A percentile compares a stretch with the other conserved stretches of the same genome.
phyloP scores from a whole-genome alignment of 2,329 filamentous ascomycete genomes.

The Emergomyces orientalis region DNA sequence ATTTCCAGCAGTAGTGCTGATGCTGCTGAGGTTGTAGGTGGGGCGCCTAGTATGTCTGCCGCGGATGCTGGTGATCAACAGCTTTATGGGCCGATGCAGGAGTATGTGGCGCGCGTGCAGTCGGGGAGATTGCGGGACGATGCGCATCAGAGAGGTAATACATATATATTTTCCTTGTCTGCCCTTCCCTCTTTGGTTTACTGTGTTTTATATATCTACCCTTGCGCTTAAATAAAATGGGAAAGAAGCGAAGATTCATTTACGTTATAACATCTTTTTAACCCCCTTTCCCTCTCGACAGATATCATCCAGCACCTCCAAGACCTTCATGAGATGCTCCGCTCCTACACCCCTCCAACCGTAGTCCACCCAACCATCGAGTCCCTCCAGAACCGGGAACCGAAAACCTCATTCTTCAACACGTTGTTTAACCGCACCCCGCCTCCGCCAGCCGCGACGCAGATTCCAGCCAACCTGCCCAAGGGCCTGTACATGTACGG shows the following conservation, averaged over 20 bases:
- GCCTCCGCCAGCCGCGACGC: conserved; percentile 24
- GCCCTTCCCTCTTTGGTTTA: neutral
- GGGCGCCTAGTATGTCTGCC: neutral
- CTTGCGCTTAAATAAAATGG: neutral
- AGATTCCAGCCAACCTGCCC: conserved; percentile 65
- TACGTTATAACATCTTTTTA: conserved; percentile 12
- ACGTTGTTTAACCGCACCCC: conserved; percentile 33
- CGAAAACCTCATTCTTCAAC: conserved; percentile 45
- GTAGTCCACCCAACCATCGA: conserved; percentile 72
- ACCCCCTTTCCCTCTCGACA: conserved; percentile 26
- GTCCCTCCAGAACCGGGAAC: conserved; percentile 43
- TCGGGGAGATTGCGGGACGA: conserved; percentile 71
- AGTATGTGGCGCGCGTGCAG: conserved; percentile 77
- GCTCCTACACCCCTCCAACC: conserved; percentile 60
- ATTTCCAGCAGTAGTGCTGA: neutral
- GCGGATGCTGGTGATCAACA: neutral
- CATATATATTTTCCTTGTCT: neutral
- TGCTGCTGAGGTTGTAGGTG: neutral
- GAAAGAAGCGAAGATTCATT: conserved; percentile 2
- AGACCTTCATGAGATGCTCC: conserved; percentile 75
- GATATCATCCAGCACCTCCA: conserved; percentile 84
- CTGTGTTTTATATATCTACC: neutral
- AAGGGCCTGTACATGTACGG: conserved; percentile 91
- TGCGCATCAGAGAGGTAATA: conserved; percentile 72
- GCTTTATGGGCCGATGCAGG: conserved; percentile 61